Conservation (phyloP, 805 yeast species). For the Henningerozyma blattae region DNA sequence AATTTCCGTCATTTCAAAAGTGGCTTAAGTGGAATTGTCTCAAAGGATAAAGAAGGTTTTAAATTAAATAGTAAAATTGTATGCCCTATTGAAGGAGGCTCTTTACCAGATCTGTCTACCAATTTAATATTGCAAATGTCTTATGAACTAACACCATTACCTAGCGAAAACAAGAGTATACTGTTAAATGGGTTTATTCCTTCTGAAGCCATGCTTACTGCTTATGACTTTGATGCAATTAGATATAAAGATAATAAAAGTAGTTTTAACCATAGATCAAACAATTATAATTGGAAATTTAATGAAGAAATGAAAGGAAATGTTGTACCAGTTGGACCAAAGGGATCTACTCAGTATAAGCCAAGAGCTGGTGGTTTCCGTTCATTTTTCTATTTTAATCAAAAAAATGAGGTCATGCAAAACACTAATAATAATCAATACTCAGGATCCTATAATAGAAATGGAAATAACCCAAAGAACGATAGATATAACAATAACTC, state of each 20-base stretch:
- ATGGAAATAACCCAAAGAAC: slow-evolving; percentile 5
- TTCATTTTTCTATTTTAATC: slow-evolving; percentile 28
- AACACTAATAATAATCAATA: slow-evolving; percentile 1
- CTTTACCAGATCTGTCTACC: slow-evolving; percentile 29
- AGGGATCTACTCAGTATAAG: slow-evolving; percentile 32
- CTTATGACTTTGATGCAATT: slow-evolving; percentile 56
- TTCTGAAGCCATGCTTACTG: slow-evolving; percentile 45
- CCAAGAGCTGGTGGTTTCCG: slow-evolving; percentile 41
- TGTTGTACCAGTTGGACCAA: slow-evolving; percentile 36
- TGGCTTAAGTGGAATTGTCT: slow-evolving; percentile 49
- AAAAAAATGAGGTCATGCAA: slow-evolving; percentile 5
- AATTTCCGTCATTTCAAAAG: slow-evolving; percentile 37
- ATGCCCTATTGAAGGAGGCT: slow-evolving; percentile 27
- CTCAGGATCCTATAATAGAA: slow-evolving; percentile 1
- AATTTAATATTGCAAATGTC: slow-evolving; percentile 32
- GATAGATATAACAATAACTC: slow-evolving; percentile 8
- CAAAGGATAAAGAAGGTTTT: slow-evolving; percentile 24
- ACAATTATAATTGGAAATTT: slow-evolving; percentile 22
- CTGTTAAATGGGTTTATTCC: slow-evolving; percentile 68
- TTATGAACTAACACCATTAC: slow-evolving; percentile 39
- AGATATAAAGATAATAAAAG: slow-evolving; percentile 32
- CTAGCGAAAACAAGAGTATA: slow-evolving; percentile 58
- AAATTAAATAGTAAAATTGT: slow-evolving; percentile 18
- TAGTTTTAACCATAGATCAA: slow-evolving; percentile 8
- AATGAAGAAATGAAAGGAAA: slow-evolving; percentile 29